Evolutionary conservation across 2,329 filamentous ascomycete genomes (phyloP), one percentile per base, ranked within the genome.

Genomic region (Tricladium varicosporioides): DNA sequence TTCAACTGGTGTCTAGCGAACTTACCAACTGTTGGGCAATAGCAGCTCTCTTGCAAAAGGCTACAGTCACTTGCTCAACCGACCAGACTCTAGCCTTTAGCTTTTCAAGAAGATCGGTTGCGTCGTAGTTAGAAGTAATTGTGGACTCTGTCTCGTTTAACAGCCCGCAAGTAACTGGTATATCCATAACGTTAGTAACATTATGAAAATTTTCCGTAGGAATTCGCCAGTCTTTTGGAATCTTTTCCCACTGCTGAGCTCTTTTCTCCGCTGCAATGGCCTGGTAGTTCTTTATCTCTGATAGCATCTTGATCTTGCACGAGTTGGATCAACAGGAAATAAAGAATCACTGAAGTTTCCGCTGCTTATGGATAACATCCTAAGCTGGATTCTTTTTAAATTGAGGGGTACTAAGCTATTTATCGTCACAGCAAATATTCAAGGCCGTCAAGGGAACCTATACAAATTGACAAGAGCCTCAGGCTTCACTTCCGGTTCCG

Each of bases 31-130:
- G 77, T 40, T 79, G 76, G 1, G 76, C 76, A 44, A 80, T 73
- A 1, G 76, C 74, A 1, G 77, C 76, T n/a, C 77, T 70, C 60
- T 79, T 79, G 54, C 75, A 77, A 62, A 80, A 79, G 5, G 76
- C 77, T 2, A 69, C 68, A 0, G 73, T 70, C 1, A 78, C 72
- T n/a, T 75, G 72, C 22, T 67, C 59, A 9, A 62, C 67, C 7
- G 60, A 67, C 52, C 61, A 65, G 15, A 56, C 49, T 10, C 59
- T 56, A 9, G 40, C 48, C 36, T 57, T 61, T 5, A 69, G 51
- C 22, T 60, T 60, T 16, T 60, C 52, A 13, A 66, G 48, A 52
- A 69, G 62, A 15, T 53, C 58, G 11, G 62, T 65, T 14, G 65
- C 66, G 27, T 63, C 60, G 32, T 63, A 57, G 15, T 66, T 47